phyloP scores from a whole-genome alignment of 257 asterid genomes.

The Jaltomata sinuosa region DNA sequence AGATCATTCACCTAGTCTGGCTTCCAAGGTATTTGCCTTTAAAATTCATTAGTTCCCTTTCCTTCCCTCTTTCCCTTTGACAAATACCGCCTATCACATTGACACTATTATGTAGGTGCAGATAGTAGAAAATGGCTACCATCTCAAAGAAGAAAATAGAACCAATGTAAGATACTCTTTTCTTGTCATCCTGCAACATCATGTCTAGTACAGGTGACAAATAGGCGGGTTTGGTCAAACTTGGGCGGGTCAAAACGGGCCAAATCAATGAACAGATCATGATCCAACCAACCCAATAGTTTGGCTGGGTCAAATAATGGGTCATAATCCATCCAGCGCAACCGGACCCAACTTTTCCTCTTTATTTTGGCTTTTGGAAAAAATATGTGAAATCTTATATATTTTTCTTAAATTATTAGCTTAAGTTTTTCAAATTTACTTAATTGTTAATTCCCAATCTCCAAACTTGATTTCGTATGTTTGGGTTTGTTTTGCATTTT shows the following conservation, averaged over 20 bases:
- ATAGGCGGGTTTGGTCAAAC: background rate
- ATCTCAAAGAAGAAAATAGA: constrained; percentile 37
- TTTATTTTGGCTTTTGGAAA: background rate
- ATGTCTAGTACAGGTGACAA: background rate
- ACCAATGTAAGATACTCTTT: constrained; percentile 37
- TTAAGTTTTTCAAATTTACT: background rate
- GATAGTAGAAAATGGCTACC: constrained; percentile 83
- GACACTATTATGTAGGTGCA: constrained; percentile 12
- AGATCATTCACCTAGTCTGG: constrained; percentile 28
- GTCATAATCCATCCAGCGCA: background rate
- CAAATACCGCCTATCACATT: constrained; percentile 8
- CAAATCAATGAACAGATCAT: background rate
- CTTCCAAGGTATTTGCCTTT: constrained; percentile 36
- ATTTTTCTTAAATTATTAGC: background rate
- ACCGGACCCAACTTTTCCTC: background rate
- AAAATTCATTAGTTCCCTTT: background rate
- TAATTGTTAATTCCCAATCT: background rate
- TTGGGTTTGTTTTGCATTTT: background rate
- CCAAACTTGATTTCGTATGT: background rate
- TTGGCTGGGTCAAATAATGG: background rate
- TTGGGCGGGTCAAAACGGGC: background rate
- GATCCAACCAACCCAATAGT: background rate
- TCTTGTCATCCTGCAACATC: background rate
- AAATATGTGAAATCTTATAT: background rate
- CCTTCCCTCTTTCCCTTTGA: background rate